Base-by-base conservation (phyloP, 2,329 filamentous ascomycete species). In the Furcasterigmium furcatum region DNA sequence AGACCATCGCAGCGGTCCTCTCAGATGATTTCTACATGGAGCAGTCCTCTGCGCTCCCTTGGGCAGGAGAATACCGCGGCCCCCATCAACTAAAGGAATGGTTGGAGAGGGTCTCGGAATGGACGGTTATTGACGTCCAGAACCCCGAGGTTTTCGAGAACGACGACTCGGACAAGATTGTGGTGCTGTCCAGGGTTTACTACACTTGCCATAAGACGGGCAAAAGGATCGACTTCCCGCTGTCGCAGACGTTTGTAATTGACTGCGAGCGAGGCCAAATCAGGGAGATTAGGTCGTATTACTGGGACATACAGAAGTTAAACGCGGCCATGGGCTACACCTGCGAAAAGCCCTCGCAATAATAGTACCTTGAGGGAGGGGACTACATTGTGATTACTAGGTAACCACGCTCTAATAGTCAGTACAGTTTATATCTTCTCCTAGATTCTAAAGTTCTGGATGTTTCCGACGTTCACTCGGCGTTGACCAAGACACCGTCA, bases 381-480 rank as follows among this genome's bases (percentile, higher is more conserved):
- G n/a, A n/a, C n/a, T n/a, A n/a, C n/a, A n/a, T n/a, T n/a, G n/a
- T n/a, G n/a, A n/a, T n/a, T n/a, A n/a, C n/a, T n/a, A n/a, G n/a
- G n/a, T n/a, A n/a, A n/a, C n/a, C n/a, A n/a, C n/a, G n/a, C n/a
- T n/a, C n/a, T n/a, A n/a, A n/a, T n/a, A n/a, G n/a, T n/a, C n/a
- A n/a, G n/a, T n/a, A n/a, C n/a, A n/a, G n/a, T n/a, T n/a, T n/a
- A n/a, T n/a, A n/a, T n/a, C n/a, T n/a, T n/a, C n/a, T n/a, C n/a
- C n/a, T n/a, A n/a, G n/a, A n/a, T n/a, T n/a, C n/a, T n/a, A n/a
- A n/a, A n/a, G n/a, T 87, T 72, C 73, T 21, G 73, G 70, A 1
- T 70, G 54, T 16, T 16, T 29, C 1, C 80, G 74, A n/a, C 39
- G 74, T 71, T 3, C 84, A 84, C 41, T 79, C 66, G 6, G 73